phyloP scores from a whole-genome alignment of 2,329 filamentous ascomycete genomes.

The Cercospora berteroae region DNA sequence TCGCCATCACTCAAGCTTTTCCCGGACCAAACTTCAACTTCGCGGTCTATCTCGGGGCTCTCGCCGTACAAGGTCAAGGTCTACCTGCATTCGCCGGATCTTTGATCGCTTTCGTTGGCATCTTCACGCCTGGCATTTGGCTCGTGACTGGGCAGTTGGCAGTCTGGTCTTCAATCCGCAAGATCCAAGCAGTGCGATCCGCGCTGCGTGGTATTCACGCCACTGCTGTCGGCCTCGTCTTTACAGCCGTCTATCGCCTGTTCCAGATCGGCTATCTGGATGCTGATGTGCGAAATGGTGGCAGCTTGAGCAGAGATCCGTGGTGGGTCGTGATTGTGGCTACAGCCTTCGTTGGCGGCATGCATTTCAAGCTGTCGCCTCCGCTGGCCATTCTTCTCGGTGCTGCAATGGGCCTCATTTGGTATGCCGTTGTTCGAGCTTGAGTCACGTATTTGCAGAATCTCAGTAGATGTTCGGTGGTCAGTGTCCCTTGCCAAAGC shows the following conservation, averaged over 20 bases:
- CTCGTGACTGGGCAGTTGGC: constrained; percentile 40
- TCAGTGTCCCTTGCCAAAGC: background rate
- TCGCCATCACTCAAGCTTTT: constrained; percentile 69
- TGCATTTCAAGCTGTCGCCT: constrained; percentile 43
- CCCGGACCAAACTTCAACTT: constrained; percentile 63
- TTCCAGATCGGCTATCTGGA: constrained; percentile 48
- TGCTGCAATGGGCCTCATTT: constrained; percentile 40
- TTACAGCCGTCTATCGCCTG: constrained; percentile 46
- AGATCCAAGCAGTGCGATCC: constrained; percentile 37
- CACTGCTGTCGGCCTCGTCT: constrained; percentile 45
- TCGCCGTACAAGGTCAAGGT: constrained; percentile 36
- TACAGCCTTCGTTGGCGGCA: constrained; percentile 42
- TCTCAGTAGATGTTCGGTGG: background rate
- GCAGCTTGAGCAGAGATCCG: constrained; percentile 41
- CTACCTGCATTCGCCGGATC: constrained; percentile 38
- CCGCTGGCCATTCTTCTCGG: constrained; percentile 43
- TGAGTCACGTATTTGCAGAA: background rate
- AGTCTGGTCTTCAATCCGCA: constrained; percentile 42
- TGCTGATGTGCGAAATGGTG: constrained; percentile 37
- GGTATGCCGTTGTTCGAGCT: constrained; percentile 37
- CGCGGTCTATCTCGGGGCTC: constrained; percentile 43
- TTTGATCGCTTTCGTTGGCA: constrained; percentile 41
- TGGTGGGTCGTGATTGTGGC: constrained; percentile 49
- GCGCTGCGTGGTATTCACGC: constrained; percentile 44
- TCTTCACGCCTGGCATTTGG: constrained; percentile 43